Evolutionary conservation across 257 asterid genomes (phyloP).

Genomic region (Pogostemon cablin): DNA sequence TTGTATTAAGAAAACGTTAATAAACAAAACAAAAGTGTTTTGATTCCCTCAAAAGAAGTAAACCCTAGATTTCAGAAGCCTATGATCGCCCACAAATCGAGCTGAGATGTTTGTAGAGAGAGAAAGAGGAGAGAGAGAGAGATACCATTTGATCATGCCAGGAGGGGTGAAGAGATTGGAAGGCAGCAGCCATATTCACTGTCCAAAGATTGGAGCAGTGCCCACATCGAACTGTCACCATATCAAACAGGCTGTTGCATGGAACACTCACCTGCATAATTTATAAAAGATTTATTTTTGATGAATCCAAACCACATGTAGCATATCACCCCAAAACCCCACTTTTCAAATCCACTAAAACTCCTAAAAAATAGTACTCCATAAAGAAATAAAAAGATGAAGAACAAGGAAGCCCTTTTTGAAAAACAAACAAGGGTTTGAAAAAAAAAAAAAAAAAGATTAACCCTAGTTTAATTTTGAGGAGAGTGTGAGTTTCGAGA

Average conservation of each 20-base stretch:
- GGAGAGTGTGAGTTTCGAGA: neutral
- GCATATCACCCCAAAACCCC: neutral
- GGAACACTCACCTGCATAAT: constrained; percentile 83
- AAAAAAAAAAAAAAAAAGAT: neutral
- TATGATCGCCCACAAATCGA: constrained; percentile 57
- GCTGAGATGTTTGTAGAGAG: constrained; percentile 39
- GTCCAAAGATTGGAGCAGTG: constrained; percentile 86
- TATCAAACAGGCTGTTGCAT: constrained; percentile 74
- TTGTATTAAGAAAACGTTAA: constrained; percentile 11
- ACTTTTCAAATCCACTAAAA: constrained; percentile 17
- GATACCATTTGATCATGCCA: constrained; percentile 31
- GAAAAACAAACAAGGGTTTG: neutral
- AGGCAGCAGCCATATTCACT: constrained; percentile 89
- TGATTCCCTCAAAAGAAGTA: constrained; percentile 63
- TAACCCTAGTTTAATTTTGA: constrained; percentile 25
- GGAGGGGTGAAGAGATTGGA: constrained; percentile 56
- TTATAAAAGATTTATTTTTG: neutral
- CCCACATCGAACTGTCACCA: constrained; percentile 93
- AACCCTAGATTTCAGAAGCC: constrained; percentile 66
- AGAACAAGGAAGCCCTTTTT: neutral
- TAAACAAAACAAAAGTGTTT: neutral
- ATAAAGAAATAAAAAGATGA: neutral
- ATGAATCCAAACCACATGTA: neutral
- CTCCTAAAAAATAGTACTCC: no score
- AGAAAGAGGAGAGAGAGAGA: constrained; percentile 25